Evolutionary conservation across 345 rosid genomes (phyloP), one percentile per base, ranked within the genome.

Genomic region (Salix suchowensis): DNA sequence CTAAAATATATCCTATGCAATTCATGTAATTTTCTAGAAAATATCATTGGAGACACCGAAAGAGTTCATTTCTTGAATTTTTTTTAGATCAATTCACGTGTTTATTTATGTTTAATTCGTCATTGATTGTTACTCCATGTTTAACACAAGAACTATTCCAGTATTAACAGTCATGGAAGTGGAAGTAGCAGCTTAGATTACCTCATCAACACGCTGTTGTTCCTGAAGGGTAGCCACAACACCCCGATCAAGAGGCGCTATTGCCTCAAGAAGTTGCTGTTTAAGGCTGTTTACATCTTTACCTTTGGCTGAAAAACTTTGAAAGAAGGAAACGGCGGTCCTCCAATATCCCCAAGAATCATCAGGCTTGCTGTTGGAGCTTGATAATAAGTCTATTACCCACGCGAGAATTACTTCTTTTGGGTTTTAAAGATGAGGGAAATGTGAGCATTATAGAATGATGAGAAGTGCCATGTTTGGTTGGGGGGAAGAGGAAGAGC

Each of bases 241-340:
- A 14, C 90, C 88, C 18, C 90, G 90, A 80, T 87, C 90, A 52
- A 87, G 85, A 15, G 85, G 82, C 4, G 81, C 81, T 44, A 85
- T 80, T 2, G 84, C 84, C 65, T 75, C 73, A n/a, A 75, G 76
- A 28, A 87, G 81, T 80, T 87, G 85, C 55, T 77, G 75, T 73
- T 83, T 87, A 46, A 85, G 83, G 34, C 58, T 72, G 7, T 71
- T 26, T 48, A 74, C 73, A 50, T 80, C 87, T 58, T 78, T 74
- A 2, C 73, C 69, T 36, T 76, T 75, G 36, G 73, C 50, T 15
- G 65, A 66, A 61, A 85, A 36, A 4, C 76, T 79, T 9, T 83
- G 70, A 75, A 87, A 83, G 75, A 78, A 78, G 8, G 90, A 87
- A 65, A 77, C 82, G 13, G 44, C 23, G 3, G 74, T 71, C 50